These are phyloP conservation scores for Penicillium goetzii DNA, from an alignment of 495 filamentous ascomycete genomes.

Conservation along the genomic window DNA sequence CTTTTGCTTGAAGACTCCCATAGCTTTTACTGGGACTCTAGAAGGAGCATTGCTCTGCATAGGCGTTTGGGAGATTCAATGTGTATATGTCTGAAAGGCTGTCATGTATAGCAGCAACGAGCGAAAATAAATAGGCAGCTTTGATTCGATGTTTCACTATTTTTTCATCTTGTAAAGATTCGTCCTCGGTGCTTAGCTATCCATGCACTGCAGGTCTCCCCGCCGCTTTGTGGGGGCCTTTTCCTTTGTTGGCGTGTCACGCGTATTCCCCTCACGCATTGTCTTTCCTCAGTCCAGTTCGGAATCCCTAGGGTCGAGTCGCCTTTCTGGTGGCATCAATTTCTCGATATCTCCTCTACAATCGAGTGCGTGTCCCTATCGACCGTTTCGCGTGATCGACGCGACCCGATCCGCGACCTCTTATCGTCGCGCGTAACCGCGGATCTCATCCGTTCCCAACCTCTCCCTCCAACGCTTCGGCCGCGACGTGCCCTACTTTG, in stretches of 20 bases:
- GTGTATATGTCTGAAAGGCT: constrained; percentile 15
- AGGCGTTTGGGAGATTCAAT: constrained; percentile 16
- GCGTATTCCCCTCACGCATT: constrained; percentile 18
- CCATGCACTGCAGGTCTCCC: neutral
- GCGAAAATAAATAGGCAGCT: constrained; percentile 5
- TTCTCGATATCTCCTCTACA: too few relatives aligned
- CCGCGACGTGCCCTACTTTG: neutral
- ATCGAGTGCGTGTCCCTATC: neutral
- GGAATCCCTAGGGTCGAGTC: constrained; percentile 1
- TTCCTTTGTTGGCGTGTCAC: constrained; percentile 12
- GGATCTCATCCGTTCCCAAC: constrained; percentile 1
- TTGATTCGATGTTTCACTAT: neutral
- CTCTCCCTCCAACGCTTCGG: constrained; percentile 10
- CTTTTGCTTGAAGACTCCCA: neutral
- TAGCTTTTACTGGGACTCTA: constrained; percentile 14
- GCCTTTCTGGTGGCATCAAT: neutral
- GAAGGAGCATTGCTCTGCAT: constrained; percentile 23
- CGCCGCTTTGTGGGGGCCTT: constrained; percentile 9
- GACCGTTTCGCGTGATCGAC: neutral
- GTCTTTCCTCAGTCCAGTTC: neutral
- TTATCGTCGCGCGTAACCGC: constrained; percentile 11
- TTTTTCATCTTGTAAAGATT: neutral
- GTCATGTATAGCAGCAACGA: constrained; percentile 18
- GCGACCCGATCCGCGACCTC: constrained; percentile 2
- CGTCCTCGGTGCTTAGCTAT: neutral